These are phyloP conservation scores for Monosporascus ibericus DNA, from an alignment of 2,329 filamentous ascomycete species.

Conservation along the genomic window DNA sequence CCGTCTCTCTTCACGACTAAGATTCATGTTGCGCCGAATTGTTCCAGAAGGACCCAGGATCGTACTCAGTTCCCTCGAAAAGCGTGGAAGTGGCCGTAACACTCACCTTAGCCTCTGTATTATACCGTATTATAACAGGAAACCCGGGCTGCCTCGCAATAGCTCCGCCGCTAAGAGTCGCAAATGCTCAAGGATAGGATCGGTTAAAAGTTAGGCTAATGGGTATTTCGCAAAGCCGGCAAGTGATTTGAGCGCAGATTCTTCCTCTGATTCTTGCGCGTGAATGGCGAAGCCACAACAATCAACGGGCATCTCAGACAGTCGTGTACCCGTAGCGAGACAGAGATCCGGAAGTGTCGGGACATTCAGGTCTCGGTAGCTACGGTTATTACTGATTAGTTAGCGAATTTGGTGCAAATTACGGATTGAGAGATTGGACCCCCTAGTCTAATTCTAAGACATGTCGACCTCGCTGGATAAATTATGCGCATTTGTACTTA, in stretches of 20 bases:
- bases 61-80: neutral
- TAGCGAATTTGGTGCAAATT: neutral
- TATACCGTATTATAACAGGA: neutral
- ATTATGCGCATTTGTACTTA: no score
- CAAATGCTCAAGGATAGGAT: neutral
- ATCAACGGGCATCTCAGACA: no score
- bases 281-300: no score
- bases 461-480: no score
- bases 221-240: no score
- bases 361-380: neutral
- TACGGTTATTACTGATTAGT: neutral
- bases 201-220: neutral
- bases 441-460: no score
- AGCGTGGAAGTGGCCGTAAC: neutral
- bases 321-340: neutral
- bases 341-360: neutral
- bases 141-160: neutral
- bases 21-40: neutral
- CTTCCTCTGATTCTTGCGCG: no score
- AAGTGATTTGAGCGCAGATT: no score
- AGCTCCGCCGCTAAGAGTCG: neutral
- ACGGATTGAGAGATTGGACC: no score
- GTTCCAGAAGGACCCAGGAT: neutral
- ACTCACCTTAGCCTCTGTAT: neutral
- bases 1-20: neutral